phyloP scores from a whole-genome alignment of 192 early-diverging fungal genomes.

The Backusella australiensis region DNA sequence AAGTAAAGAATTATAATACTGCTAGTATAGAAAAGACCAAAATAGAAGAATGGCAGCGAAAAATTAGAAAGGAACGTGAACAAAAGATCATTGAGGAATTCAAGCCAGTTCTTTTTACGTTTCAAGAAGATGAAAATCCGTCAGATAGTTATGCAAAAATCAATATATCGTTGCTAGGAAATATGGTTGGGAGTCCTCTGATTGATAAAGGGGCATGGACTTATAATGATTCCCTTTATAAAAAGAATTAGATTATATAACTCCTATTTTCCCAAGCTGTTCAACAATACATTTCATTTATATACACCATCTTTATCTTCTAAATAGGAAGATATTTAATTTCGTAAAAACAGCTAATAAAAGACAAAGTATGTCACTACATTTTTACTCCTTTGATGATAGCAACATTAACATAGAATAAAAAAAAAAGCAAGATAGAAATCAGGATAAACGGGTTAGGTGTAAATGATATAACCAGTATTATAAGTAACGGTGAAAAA shows the following conservation, averaged over 20 bases:
- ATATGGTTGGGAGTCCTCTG: slow-evolving; percentile 17
- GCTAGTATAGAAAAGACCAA: slow-evolving; percentile 66
- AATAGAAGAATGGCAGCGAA: slow-evolving; percentile 69
- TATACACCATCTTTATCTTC: neutral
- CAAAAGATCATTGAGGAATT: slow-evolving; percentile 42
- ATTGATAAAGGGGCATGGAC: slow-evolving; percentile 32
- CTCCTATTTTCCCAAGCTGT: neutral
- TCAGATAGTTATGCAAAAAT: neutral
- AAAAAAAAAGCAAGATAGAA: neutral
- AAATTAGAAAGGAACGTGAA: slow-evolving; percentile 55
- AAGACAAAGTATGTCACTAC: neutral
- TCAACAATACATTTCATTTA: neutral
- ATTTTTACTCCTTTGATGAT: neutral
- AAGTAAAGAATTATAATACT: slow-evolving; percentile 56
- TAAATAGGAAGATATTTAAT: neutral
- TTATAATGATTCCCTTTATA: slow-evolving; percentile 28
- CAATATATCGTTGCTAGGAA: neutral
- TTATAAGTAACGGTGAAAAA: neutral
- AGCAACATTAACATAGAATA: neutral
- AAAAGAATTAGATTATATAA: neutral
- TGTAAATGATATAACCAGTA: neutral
- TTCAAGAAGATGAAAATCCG: slow-evolving; percentile 16
- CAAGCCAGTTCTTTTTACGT: slow-evolving; percentile 27
- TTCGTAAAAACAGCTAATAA: neutral
- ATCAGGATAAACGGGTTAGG: neutral